Base-by-base conservation (phyloP, 1,284 basidiomycete species). In the Rhodotorula sp. region DNA sequence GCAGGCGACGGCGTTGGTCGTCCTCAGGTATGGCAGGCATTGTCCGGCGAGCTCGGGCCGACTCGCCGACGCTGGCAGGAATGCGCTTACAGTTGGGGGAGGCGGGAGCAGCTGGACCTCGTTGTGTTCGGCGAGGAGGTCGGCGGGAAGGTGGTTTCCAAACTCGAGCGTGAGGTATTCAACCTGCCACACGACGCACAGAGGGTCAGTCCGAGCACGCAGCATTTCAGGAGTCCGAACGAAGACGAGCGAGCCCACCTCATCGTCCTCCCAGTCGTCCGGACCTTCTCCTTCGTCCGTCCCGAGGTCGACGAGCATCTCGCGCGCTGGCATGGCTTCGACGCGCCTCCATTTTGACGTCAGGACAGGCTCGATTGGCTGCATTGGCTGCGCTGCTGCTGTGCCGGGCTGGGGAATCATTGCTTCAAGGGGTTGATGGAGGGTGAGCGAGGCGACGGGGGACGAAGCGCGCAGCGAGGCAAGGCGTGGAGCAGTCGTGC, bases 121-220 rank as follows among this genome's bases (percentile, higher is more conserved):
- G 47, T 59, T 30, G 22, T 53, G 17, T 7, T 44, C 24, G 22
- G 44, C 49, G 34, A 66, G 56, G 24, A 30, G 29, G 8, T 58
- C 55, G 5, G 49, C 54, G 2, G 30, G n/a, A 34, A 68, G 55
- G 58, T 66, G 30, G 15, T 36, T 30, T 1, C 58, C 69, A 39
- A 71, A 71, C 58, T 73, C 72, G 34, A 73, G 64, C 15, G 72
- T 71, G 10, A 73, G 51, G 46, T 73, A 73, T 44, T 61, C 61
- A 27, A 73, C 72, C 72, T 73, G 61, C 9, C 7, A 6, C 22
- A 11, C 13, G 24, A 13, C 13, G 8, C 13, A 27, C 5, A 17
- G 9, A 7, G 8, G 4, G 24, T 62, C 29, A 34, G 49, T 39
- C 5, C 20, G 2, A 15, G 0, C 9, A 0, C 11, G 11, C 58